These are phyloP conservation scores for Naganishia friedmannii DNA, from an alignment of 768 basidiomycete species.

Conservation along the genomic window DNA sequence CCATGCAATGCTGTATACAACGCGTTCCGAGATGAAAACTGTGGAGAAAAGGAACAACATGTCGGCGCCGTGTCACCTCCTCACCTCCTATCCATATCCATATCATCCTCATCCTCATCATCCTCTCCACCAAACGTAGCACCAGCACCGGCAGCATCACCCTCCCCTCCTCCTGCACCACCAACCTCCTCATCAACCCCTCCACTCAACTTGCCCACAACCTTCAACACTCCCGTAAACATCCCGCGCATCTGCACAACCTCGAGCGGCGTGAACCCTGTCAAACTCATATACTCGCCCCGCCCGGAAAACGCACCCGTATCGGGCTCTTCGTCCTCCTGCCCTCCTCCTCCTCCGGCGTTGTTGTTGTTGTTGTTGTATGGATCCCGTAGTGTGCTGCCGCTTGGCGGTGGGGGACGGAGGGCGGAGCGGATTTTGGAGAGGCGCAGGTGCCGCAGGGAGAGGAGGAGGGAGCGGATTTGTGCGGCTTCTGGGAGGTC, in stretches of 20 bases:
- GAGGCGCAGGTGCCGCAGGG: slow-evolving; percentile 91
- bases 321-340: slow-evolving; percentile 10
- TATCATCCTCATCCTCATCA: not conserved
- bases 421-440: slow-evolving; percentile 88
- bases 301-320: slow-evolving; percentile 34
- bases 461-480: slow-evolving; percentile 79
- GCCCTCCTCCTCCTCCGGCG: too few species aligned
- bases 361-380: not conserved
- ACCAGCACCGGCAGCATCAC: not conserved
- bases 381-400: not conserved
- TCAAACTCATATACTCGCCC: slow-evolving; percentile 34
- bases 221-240: slow-evolving; percentile 48
- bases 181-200: not conserved
- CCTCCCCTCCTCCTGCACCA: not conserved
- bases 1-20: not conserved
- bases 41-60: too few species aligned
- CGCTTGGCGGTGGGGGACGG: slow-evolving; percentile 1
- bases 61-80: too few species aligned
- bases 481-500: slow-evolving; percentile 82
- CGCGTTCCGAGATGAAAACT: not conserved
- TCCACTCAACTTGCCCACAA: slow-evolving; percentile 43
- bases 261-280: slow-evolving; percentile 48
- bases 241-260: slow-evolving; percentile 49
- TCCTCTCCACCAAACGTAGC: not conserved
- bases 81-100: slow-evolving; percentile 4